Evolutionary conservation across 129 eudicot species (phyloP), one percentile per base, ranked within the genome.

Genomic region (Glebionis coronaria): DNA sequence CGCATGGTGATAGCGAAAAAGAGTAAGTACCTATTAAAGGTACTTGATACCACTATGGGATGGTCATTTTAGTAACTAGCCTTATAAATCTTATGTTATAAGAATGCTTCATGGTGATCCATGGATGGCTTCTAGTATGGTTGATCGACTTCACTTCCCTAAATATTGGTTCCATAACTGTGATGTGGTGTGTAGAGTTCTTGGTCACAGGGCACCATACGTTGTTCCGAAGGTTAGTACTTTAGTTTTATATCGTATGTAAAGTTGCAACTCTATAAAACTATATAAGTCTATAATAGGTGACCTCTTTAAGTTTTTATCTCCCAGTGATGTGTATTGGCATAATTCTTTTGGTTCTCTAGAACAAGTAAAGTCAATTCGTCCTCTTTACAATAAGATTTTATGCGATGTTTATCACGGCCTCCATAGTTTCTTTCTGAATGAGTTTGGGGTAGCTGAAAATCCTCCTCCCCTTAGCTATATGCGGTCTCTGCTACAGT

Each of bases 241-340:
- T 29, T 29, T 0, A 29, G 5, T 29, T 29, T 29, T 29, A 29
- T 29, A 4, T 29, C 38, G 38, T 29, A 29, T 29, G 38, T 4
- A 29, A 29, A 29, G 38, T 29, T 29, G 38, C 6, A 29, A 29
- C 6, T 29, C 38, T 4, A 29, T 29, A 7, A 7, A 29, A 29
- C 6, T 29, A 29, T 29, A 29, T 29, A 4, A 29, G 38, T 29
- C 38, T 29, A 29, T 29, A 29, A 67, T 81, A 88, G 96, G 86
- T 88, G 57, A 78, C 42, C 69, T 82, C 73, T 76, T 65, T 73
- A 88, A 82, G 75, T 73, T 84, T 56, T 67, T 88, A 63, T 80
- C 91, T 69, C 86, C 86, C 61, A 53, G 53, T 23, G 90, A 85
- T 62, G 90, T 88, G 13, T 85, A 73, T 68, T 85, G 96, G 92